These are phyloP conservation scores for Albugo candida DNA, from an alignment of 352 stramenopile species.

Conservation along the genomic window DNA sequence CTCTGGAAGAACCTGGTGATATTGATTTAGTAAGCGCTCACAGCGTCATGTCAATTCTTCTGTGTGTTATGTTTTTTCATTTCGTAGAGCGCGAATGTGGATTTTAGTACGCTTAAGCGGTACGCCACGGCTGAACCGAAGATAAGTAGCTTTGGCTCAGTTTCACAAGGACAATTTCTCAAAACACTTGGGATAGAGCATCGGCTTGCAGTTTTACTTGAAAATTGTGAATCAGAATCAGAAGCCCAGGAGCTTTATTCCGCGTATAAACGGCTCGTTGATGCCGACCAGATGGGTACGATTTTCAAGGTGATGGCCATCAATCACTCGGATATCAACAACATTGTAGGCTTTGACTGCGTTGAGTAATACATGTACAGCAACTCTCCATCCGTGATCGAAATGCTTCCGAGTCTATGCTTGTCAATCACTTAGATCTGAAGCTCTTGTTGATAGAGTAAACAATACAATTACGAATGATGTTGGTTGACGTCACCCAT, in stretches of 20 bases:
- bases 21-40: slow-evolving; percentile 68
- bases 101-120: slow-evolving; percentile 68
- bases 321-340: slow-evolving; percentile 26
- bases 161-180: slow-evolving; percentile 85
- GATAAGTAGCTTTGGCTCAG: slow-evolving; percentile 67
- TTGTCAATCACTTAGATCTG: too few species aligned
- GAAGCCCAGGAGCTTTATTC: slow-evolving; percentile 81
- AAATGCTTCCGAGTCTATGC: too few species aligned
- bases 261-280: slow-evolving; percentile 83
- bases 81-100: slow-evolving; percentile 57
- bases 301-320: slow-evolving; percentile 90
- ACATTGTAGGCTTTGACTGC: slow-evolving; percentile 42
- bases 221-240: slow-evolving; percentile 64
- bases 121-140: slow-evolving; percentile 32
- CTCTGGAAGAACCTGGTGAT: slow-evolving; percentile 80
- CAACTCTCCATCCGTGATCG: too few species aligned
- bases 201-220: slow-evolving; percentile 76
- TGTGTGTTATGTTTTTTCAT: slow-evolving; percentile 9
- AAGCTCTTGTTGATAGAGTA: too few species aligned
- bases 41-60: slow-evolving; percentile 20
- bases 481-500: too few species aligned
- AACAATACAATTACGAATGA: too few species aligned
- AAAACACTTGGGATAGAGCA: slow-evolving; percentile 90
- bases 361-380: too few species aligned
- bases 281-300: slow-evolving; percentile 84